Conservation (phyloP, 2,329 filamentous ascomycete species). For the Didymella arachidicola region DNA sequence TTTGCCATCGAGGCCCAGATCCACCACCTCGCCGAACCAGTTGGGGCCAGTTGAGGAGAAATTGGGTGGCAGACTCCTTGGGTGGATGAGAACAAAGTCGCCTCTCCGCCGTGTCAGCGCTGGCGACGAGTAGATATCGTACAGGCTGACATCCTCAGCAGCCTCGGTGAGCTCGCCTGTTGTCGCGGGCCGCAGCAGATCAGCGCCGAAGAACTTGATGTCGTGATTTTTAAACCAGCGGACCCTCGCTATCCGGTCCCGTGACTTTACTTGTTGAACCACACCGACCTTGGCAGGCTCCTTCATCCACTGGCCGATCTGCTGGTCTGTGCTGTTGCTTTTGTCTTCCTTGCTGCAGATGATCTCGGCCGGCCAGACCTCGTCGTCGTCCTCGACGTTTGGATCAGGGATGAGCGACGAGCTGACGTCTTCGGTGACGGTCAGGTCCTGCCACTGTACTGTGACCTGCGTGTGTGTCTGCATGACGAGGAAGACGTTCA, state of each 20-base stretch:
- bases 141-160: conserved; percentile 63
- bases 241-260: conserved; percentile 64
- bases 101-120: conserved; percentile 58
- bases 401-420: conserved; percentile 59
- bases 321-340: conserved; percentile 11
- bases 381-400: conserved; percentile 63
- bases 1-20: conserved; percentile 61
- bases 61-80: conserved; percentile 24
- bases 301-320: conserved; percentile 42
- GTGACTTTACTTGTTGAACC: conserved; percentile 63
- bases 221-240: conserved; percentile 59
- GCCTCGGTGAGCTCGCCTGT: conserved; percentile 54
- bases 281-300: conserved; percentile 62
- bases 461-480: conserved; percentile 59
- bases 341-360: conserved; percentile 56
- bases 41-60: conserved; percentile 40
- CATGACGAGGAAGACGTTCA: conserved; percentile 64
- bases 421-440: conserved; percentile 57
- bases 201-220: conserved; percentile 43
- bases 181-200: conserved; percentile 53
- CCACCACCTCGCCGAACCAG: conserved; percentile 66
- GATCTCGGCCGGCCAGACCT: conserved; percentile 65
- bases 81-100: conserved; percentile 62
- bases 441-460: conserved; percentile 67
- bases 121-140: conserved; percentile 63